These are phyloP conservation scores for Jaapia argillacea DNA, from an alignment of 768 basidiomycete genomes.

Conservation along the genomic window DNA sequence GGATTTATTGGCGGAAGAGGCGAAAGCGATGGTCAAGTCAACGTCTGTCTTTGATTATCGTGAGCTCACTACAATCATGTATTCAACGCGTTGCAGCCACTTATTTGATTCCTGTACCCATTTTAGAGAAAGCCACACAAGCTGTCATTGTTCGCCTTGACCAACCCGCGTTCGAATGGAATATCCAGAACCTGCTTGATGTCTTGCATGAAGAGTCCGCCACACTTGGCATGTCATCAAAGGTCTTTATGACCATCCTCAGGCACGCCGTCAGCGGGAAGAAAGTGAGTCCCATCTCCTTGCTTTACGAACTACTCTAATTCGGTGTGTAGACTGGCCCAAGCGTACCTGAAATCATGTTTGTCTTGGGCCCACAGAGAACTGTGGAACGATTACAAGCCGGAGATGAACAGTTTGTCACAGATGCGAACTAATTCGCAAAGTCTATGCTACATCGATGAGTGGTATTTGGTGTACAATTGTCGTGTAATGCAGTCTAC, in stretches of 20 bases:
- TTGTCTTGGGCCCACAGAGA: slow-evolving; percentile 18
- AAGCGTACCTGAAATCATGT: slow-evolving; percentile 19
- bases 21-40: slow-evolving; percentile 38
- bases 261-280: slow-evolving; percentile 74
- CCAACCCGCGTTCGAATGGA: background rate
- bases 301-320: background rate
- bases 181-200: slow-evolving; percentile 13
- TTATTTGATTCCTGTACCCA: slow-evolving; percentile 4
- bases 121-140: slow-evolving; percentile 18
- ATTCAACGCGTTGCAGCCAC: slow-evolving; percentile 6
- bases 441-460: too few species aligned
- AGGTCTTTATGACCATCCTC: slow-evolving; percentile 59
- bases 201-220: slow-evolving; percentile 36
- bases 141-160: background rate
- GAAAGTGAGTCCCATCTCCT: slow-evolving; percentile 45
- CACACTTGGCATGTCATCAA: slow-evolving; percentile 28
- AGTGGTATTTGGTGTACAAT: too few species aligned
- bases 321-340: slow-evolving; percentile 18
- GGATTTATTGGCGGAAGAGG: slow-evolving; percentile 42
- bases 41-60: slow-evolving; percentile 34
- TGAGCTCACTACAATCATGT: slow-evolving; percentile 18
- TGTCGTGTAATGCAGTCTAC: too few species aligned
- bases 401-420: too few species aligned
- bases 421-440: too few species aligned
- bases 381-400: slow-evolving; percentile 13